A percentile compares a stretch with the other conserved stretches of the same genome.
phyloP scores from a whole-genome alignment of 768 basidiomycete species.

The Piloderma croceum region DNA sequence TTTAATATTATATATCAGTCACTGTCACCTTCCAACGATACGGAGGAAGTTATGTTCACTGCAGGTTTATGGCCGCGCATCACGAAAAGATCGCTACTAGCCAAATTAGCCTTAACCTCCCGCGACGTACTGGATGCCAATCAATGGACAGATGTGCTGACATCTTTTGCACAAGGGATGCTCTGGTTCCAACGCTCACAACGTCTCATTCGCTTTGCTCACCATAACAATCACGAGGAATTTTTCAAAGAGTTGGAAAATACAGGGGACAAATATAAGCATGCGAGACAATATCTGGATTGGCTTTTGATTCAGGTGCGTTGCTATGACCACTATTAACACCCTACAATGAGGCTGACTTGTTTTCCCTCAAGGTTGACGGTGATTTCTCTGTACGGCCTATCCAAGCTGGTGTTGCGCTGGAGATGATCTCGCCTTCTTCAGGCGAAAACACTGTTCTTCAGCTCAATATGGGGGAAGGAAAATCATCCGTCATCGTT shows the following conservation, averaged over 20 bases:
- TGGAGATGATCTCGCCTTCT: slow-evolving; percentile 42
- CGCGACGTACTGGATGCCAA: slow-evolving; percentile 7
- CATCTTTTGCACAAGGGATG: slow-evolving; percentile 22
- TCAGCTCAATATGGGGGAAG: no score
- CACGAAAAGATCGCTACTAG: slow-evolving; percentile 26
- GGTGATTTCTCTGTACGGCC: slow-evolving; percentile 37
- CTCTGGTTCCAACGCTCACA: slow-evolving; percentile 33
- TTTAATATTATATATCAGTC: no score
- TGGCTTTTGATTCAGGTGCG: no score
- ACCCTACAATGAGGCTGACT: not conserved
- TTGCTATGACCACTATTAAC: no score
- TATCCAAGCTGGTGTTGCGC: slow-evolving; percentile 37
- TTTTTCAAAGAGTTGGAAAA: slow-evolving; percentile 24
- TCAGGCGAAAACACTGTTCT: slow-evolving; percentile 29
- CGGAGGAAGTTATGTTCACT: slow-evolving; percentile 14
- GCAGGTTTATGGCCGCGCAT: slow-evolving; percentile 36
- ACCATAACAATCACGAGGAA: slow-evolving; percentile 23
- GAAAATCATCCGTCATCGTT: slow-evolving; percentile 41
- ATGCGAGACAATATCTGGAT: no score
- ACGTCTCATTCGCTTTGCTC: slow-evolving; percentile 25
- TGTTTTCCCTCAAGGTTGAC: slow-evolving; percentile 33
- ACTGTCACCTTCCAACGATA: slow-evolving; percentile 14
- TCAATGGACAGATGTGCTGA: slow-evolving; percentile 28
- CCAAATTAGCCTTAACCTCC: slow-evolving; percentile 23
- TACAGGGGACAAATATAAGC: slow-evolving; percentile 16